Evolutionary conservation across 1,139 yeast genomes (phyloP), one percentile per base, ranked within the genome.

Genomic region (Saccharomyces hybrid): DNA sequence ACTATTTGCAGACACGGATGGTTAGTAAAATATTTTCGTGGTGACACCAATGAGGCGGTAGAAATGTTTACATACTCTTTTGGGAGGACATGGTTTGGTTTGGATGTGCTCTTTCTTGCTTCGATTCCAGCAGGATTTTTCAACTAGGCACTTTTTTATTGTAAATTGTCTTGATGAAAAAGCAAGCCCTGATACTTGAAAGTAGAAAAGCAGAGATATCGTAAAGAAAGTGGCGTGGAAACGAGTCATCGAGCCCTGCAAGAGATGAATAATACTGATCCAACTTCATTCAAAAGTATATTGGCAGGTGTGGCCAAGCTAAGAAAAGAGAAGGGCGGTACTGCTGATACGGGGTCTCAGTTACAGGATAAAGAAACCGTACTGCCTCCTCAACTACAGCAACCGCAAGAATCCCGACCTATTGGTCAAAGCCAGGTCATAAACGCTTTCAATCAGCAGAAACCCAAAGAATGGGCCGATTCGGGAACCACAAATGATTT

Each of bases 221-320:
- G 13, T 14, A 23, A 4, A 14, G 7, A 9, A 32, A 16, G n/a
- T 13, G 16, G 13, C 25, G 8, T 27, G 8, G 14, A 25, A 26
- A 20, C 31, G n/a, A 9, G 13, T 38, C 13, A 4, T 23, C 5
- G 25, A 23, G 23, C 7, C 25, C 4, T 38, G 23, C 23, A 38
- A n/a, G 25, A 16, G 20, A 67, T 60, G 70, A 61, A 64, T 51
- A 68, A 61, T 47, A 62, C 72, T n/a, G 83, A 81, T 60, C 71
- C 84, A 1, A 77, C 84, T 1, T 83, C 88, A 1, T 83, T 83
- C 66, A 80, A 83, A 49, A 81, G 84, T 63, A 81, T 84, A 44
- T 66, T 83, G 49, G 87, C 83, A 1, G 85, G 85, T 20, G 86
- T 82, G 1, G 73, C 78, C 63, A 76, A 77, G 51, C 75, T 83